phyloP scores from a whole-genome alignment of 2,329 filamentous ascomycete genomes.

The Stromatinia cepivora region DNA sequence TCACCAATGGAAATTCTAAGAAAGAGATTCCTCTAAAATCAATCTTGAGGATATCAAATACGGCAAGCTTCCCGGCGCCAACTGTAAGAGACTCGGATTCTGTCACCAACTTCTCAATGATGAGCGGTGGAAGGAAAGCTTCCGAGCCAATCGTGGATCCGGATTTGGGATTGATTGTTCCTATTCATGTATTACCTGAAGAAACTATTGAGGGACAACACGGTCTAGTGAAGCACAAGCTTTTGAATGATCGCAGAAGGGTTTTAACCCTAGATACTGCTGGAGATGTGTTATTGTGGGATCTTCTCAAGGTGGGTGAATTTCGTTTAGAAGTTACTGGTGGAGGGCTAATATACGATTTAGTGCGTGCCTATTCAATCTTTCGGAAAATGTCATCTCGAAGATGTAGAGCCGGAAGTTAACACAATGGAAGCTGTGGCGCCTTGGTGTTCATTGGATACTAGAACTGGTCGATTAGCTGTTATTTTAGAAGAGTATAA shows the following conservation, averaged over 20 bases:
- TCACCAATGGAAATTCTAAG: slow-evolving; percentile 44
- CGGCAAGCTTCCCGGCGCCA: slow-evolving; percentile 69
- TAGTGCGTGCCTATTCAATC: slow-evolving; percentile 83
- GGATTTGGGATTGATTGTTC: slow-evolving; percentile 53
- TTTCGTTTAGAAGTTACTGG: slow-evolving; percentile 28
- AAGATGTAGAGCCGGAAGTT: slow-evolving; percentile 83
- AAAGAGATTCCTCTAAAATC: slow-evolving; percentile 75
- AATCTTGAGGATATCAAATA: slow-evolving; percentile 80
- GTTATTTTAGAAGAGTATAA: slow-evolving; percentile 92
- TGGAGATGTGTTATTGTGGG: slow-evolving; percentile 93
- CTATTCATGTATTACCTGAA: slow-evolving; percentile 67
- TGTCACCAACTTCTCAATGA: slow-evolving; percentile 50
- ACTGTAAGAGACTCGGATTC: slow-evolving; percentile 55
- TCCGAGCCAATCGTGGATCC: slow-evolving; percentile 56
- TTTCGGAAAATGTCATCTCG: slow-evolving; percentile 92
- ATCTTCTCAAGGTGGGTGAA: slow-evolving; percentile 72
- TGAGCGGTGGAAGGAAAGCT: slow-evolving; percentile 53
- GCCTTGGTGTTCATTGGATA: slow-evolving; percentile 95
- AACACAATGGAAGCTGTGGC: slow-evolving; percentile 88
- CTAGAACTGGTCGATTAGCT: slow-evolving; percentile 85
- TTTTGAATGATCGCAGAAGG: slow-evolving; percentile 86
- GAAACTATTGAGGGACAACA: slow-evolving; percentile 94
- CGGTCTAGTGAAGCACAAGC: slow-evolving; percentile 87
- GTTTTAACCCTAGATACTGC: slow-evolving; percentile 92
- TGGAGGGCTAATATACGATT: slow-evolving; percentile 28